Evolutionary conservation across 257 asterid genomes (phyloP), one percentile per base, ranked within the genome.

Genomic region (Petunia axillaris): DNA sequence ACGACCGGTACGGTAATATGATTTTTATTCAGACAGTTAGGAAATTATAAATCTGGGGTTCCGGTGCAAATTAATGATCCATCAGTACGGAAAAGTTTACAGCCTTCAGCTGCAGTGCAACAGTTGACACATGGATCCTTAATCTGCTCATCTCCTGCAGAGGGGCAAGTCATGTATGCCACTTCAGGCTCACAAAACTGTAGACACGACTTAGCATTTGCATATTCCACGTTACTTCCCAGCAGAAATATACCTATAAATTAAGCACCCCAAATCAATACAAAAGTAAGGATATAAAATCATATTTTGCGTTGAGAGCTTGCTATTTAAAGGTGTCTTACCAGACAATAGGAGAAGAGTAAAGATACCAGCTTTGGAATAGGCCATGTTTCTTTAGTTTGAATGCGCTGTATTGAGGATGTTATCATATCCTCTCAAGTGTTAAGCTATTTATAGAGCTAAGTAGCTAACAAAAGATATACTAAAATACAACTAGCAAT

Each of bases 131-230:
- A 81, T 4, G 37, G 80, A 0, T 52, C 57, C 8, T 5, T 41
- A 37, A 73, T 59, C 5, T 38, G 48, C 58, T 74, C 8, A 0
- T 46, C 2, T 5, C 80, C 83, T 1, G 83, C 55, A 52, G 52
- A 44, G 25, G 83, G 83, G 10, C 83, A 81, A 60, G 75, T 74
- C 83, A 62, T 74, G 40, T 81, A 81, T n/a, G 43, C 43, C 1
- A 38, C 64, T 3, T 16, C 15, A 25, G 2, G 5, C 10, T 11
- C 15, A 44, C 83, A 81, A 43, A 74, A 2, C 8, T 37, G 52
- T 14, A 73, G 83, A 58, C 80, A 81, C 4, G 6, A 6, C 9
- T 81, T 81, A 13, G 83, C 83, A 74, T n/a, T 62, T 60, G 75
- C 79, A 48, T 73, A 4, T 46, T 73, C 55, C 64, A 62, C 52